Conservation (phyloP, 805 yeast species). For the Sugiyamaella americana region DNA sequence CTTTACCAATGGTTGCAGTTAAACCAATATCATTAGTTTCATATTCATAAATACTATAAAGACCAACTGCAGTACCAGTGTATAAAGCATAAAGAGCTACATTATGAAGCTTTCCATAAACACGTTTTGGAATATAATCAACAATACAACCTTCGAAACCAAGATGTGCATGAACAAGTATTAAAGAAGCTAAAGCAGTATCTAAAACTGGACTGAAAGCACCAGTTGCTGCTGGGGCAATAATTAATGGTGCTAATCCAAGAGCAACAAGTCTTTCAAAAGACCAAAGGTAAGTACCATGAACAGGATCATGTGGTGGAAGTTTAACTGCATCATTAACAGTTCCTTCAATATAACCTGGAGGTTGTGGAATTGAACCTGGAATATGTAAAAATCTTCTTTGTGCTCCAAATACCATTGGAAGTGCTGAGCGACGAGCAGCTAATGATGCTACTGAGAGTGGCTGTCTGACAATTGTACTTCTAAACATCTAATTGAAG, state of each 20-base stretch:
- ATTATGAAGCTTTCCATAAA: conserved; percentile 70
- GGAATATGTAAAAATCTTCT: neutral
- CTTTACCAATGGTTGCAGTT: conserved; percentile 50
- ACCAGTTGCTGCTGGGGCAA: conserved; percentile 73
- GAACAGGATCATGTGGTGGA: conserved; percentile 56
- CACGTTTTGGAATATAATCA: conserved; percentile 86
- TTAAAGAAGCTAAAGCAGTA: conserved; percentile 56
- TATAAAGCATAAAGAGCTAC: conserved; percentile 62
- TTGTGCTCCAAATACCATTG: neutral
- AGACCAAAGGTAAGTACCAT: conserved; percentile 94
- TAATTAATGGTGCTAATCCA: conserved; percentile 68
- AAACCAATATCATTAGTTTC: conserved; percentile 74
- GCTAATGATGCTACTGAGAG: neutral
- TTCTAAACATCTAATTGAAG: neutral
- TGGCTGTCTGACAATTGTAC: neutral
- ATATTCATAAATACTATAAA: conserved; percentile 75
- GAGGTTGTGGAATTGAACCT: conserved; percentile 62
- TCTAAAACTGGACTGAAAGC: conserved; percentile 65
- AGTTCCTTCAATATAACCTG: conserved; percentile 87
- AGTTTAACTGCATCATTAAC: conserved; percentile 80
- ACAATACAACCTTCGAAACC: conserved; percentile 89
- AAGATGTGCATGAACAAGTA: conserved; percentile 72
- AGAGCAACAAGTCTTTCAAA: conserved; percentile 69
- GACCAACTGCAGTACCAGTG: conserved; percentile 62
- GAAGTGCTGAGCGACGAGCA: neutral